Evolutionary conservation across 768 basidiomycete species (phyloP).

Genomic region (Tricholoma sp.): DNA sequence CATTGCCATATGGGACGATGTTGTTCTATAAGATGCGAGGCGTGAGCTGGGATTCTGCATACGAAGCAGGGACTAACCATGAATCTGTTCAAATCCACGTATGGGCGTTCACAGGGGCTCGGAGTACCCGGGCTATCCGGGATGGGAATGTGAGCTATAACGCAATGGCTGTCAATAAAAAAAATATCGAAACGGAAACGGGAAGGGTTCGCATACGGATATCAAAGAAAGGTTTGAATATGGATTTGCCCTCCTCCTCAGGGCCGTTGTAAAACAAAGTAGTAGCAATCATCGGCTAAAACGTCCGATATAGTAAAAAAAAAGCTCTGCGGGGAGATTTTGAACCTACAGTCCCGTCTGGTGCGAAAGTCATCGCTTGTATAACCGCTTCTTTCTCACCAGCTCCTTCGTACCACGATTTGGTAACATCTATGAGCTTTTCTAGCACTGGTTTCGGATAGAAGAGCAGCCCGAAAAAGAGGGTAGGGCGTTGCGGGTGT

Average conservation of each 20-base stretch:
- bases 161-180: neutral
- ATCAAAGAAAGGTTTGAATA: slow-evolving; percentile 34
- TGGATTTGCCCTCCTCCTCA: slow-evolving; percentile 40
- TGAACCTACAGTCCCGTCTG: slow-evolving; percentile 31
- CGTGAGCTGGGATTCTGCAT: neutral
- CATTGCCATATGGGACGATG: neutral
- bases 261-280: slow-evolving; percentile 46
- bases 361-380: slow-evolving; percentile 28
- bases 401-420: slow-evolving; percentile 32
- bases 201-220: neutral
- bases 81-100: neutral
- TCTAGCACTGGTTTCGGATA: slow-evolving; percentile 26
- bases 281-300: slow-evolving; percentile 33
- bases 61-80: neutral
- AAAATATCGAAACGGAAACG: neutral
- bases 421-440: slow-evolving; percentile 22
- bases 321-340: neutral
- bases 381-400: slow-evolving; percentile 35
- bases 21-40: neutral
- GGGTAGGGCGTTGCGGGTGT: slow-evolving; percentile 42
- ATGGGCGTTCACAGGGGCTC: neutral
- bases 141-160: neutral
- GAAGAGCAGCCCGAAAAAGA: slow-evolving; percentile 38
- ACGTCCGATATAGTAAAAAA: neutral
- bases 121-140: neutral